Evolutionary conservation across 73 alveolate genomes (phyloP), one percentile per base, ranked within the genome.

Genomic region (Paramecium pentaurelia): DNA sequence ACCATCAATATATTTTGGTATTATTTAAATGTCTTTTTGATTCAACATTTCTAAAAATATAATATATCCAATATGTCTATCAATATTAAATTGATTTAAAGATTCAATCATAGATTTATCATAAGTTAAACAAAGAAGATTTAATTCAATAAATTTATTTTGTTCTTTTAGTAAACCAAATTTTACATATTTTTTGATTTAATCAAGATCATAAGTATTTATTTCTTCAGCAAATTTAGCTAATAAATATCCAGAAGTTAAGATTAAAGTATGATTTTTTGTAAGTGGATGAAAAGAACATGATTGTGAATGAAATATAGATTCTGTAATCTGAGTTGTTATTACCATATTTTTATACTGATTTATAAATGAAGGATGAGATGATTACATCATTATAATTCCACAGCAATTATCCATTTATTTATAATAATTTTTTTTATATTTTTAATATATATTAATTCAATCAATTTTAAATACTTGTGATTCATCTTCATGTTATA

Each of bases 401-500:
- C 84, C 84, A 64, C 84, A 32, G 47, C 47, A 64, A 22, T 34
- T 34, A 28, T 64, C 84, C 84, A 64, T 54, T 18, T 51, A 64
- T 54, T 18, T 16, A 54, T 54, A 54, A 18, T 54, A n/a, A 54
- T 0, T 11, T 18, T 18, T n/a, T 54, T 54, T n/a, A 54, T 54
- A 54, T 54, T 64, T 64, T 64, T 3, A 64, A 64, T 64, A 32
- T 22, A 22, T 32, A 32, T 64, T 64, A 64, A 64, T 38, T 80
- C 91, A 80, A 45, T 80, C 91, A 80, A 80, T 47, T 80, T 45
- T 45, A 80, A 45, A 80, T 27, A 80, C 91, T 22, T 25, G 20
- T 80, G 91, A 45, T 47, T 80, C 75, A 32, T 49, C 75, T 18
- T 80, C 73, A 80, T 49, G 34, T 28, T 40, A 80, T 49, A 80